Percentiles rank a stretch among this genome's conserved stretches.
Evolutionary conservation across 208 protist species (phyloP).

Genomic region (Leishmania tarentolae): DNA sequence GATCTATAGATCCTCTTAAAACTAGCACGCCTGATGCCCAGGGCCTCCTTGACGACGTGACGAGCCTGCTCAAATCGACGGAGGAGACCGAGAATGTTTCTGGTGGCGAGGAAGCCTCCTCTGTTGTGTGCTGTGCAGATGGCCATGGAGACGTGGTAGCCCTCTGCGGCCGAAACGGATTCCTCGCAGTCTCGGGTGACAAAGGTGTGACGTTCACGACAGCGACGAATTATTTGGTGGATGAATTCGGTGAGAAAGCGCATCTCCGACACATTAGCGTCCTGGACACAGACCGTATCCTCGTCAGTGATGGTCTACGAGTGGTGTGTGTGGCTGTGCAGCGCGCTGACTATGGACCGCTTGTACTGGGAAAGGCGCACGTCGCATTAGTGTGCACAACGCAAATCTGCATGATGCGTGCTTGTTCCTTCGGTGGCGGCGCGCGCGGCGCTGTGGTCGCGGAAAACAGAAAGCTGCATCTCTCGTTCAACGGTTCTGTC

Average conservation of each 20-base stretch:
- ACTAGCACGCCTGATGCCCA: not conserved
- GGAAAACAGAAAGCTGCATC: slow-evolving; percentile 50
- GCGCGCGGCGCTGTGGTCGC: slow-evolving; percentile 47
- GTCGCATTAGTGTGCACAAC: slow-evolving; percentile 32
- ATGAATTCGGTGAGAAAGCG: not conserved
- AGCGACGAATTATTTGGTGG: slow-evolving; percentile 7
- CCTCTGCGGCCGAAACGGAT: slow-evolving; percentile 43
- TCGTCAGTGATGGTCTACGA: slow-evolving; percentile 13
- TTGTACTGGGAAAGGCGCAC: slow-evolving; percentile 15
- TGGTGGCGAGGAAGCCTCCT: not conserved
- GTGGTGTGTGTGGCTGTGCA: slow-evolving; percentile 15
- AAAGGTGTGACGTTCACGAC: slow-evolving; percentile 61
- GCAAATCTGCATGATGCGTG: slow-evolving; percentile 25
- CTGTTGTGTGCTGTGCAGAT: slow-evolving; percentile 24
- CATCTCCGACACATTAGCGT: slow-evolving; percentile 22
- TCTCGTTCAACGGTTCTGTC: slow-evolving; percentile 56
- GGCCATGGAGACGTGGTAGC: slow-evolving; percentile 51
- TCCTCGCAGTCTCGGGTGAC: slow-evolving; percentile 72
- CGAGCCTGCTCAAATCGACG: slow-evolving; percentile 15
- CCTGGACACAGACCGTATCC: slow-evolving; percentile 19
- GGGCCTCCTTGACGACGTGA: slow-evolving; percentile 23
- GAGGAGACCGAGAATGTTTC: slow-evolving; percentile 10
- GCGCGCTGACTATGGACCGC: slow-evolving; percentile 2
- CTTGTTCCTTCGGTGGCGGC: slow-evolving; percentile 7
- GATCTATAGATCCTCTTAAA: slow-evolving; percentile 8